phyloP scores from a whole-genome alignment of 345 rosid species.

The Salix koriyanagi region DNA sequence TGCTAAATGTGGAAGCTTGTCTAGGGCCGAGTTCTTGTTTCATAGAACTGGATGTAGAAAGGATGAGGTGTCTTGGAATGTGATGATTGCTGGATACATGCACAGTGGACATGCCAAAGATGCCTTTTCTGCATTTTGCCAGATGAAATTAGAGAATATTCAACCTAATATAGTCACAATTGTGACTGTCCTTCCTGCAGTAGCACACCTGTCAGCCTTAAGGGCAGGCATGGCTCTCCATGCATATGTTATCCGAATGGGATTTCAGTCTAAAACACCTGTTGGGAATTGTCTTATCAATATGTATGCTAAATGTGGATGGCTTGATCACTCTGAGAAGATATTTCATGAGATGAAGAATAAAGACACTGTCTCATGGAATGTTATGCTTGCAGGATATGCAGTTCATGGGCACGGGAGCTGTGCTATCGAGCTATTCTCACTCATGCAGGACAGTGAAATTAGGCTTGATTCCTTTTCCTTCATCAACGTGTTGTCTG shows the following conservation, averaged over 20 bases:
- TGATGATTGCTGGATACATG: slow-evolving; percentile 50
- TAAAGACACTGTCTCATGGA: slow-evolving; percentile 50
- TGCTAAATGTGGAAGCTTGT: slow-evolving; percentile 47
- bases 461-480: slow-evolving; percentile 37
- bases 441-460: slow-evolving; percentile 40
- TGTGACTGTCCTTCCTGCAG: slow-evolving; percentile 50
- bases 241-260: slow-evolving; percentile 40
- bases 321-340: slow-evolving; percentile 36
- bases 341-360: slow-evolving; percentile 41
- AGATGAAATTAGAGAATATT: slow-evolving; percentile 41
- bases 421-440: slow-evolving; percentile 46
- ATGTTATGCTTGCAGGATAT: slow-evolving; percentile 56
- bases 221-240: slow-evolving; percentile 50
- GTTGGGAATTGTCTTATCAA: slow-evolving; percentile 51
- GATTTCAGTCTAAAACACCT: slow-evolving; percentile 28
- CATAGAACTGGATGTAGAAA: slow-evolving; percentile 28
- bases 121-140: slow-evolving; percentile 39
- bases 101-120: slow-evolving; percentile 48
- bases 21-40: slow-evolving; percentile 45
- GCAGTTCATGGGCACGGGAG: slow-evolving; percentile 51
- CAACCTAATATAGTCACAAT: slow-evolving; percentile 40
- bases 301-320: slow-evolving; percentile 69
- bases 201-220: slow-evolving; percentile 36
- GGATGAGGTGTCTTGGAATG: slow-evolving; percentile 53
- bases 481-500: slow-evolving; percentile 49